A percentile compares a stretch with the other conserved stretches of the same genome.
Conservation (phyloP, 116 monocot species). For the Zostera marina region DNA sequence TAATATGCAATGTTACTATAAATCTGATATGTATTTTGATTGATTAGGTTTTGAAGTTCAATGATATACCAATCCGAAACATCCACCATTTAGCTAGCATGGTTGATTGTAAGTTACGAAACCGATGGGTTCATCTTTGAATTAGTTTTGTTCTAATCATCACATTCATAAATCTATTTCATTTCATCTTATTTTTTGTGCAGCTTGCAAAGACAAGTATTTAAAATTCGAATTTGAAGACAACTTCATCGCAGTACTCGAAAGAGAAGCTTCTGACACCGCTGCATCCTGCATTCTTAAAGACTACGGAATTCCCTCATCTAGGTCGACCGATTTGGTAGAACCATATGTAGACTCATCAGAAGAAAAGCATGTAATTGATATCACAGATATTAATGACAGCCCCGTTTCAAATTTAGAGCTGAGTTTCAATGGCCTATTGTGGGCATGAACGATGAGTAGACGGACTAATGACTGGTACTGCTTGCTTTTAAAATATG, state of each 20-base stretch:
- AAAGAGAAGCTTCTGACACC: constrained; percentile 45
- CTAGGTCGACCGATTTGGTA: constrained; percentile 58
- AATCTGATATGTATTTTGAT: background rate
- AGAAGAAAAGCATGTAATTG: constrained; percentile 18
- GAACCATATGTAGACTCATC: constrained; percentile 46
- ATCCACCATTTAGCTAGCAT: constrained; percentile 87
- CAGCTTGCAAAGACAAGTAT: constrained; percentile 85
- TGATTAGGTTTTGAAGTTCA: constrained; percentile 63
- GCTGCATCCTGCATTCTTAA: constrained; percentile 66
- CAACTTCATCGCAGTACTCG: constrained; percentile 82
- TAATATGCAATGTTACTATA: too few species aligned
- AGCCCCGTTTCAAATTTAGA: constrained; percentile 71
- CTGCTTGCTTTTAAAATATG: too few species aligned
- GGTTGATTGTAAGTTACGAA: constrained; percentile 65
- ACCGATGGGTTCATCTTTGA: background rate
- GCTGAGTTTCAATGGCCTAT: constrained; percentile 64
- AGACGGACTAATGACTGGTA: too few species aligned
- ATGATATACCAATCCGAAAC: constrained; percentile 69
- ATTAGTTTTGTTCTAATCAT: constrained; percentile 4
- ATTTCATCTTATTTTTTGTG: constrained; percentile 1
- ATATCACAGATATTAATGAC: constrained; percentile 39
- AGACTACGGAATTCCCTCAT: constrained; percentile 69
- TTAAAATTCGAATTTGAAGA: constrained; percentile 92
- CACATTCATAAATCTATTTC: background rate
- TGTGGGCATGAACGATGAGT: constrained; percentile 55